These are phyloP conservation scores for barrel medic (Medicago truncatula) DNA, from an alignment of 306 rosid species.

Conservation along the genomic window MtrunA17r5.0-ANR NC_053047.1:37673001-37673500, in stretches of 20 bases:
- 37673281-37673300: conserved; percentile 33
- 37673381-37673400: conserved; percentile 81
- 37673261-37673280: neutral
- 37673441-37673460: neutral
- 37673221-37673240: neutral
- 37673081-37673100: conserved; percentile 95
- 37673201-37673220: neutral
- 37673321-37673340: conserved; percentile 96
- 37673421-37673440: conserved; percentile 10
- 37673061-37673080: conserved; percentile 67
- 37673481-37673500: neutral
- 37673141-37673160: conserved; percentile 94
- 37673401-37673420: conserved; percentile 96
- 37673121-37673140: conserved; percentile 74
- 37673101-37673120: conserved; percentile 89
- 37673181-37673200: neutral
- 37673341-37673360: conserved; percentile 98
- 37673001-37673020: conserved; percentile 84
- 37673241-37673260: neutral
- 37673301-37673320: conserved; percentile 79
- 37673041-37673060: conserved; percentile 74
- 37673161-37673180: conserved; percentile 20
- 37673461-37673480: neutral
- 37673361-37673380: conserved; percentile 86
- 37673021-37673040: conserved; percentile 89